Conservation (phyloP, 2,329 filamentous ascomycete species). For the Fulvia fulva region DNA sequence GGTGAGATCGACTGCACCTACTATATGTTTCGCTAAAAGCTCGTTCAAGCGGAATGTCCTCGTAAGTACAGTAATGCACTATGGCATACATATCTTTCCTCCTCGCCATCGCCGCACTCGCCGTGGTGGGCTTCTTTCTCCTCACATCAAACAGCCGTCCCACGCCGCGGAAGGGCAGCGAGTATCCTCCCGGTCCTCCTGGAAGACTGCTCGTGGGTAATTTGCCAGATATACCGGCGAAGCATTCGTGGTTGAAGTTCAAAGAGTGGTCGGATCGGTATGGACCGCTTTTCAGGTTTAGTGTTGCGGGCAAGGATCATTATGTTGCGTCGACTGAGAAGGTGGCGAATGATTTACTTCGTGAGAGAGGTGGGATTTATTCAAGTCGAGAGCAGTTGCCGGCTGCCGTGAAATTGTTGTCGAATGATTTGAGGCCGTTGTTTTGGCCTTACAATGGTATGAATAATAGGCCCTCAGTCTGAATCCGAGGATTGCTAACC, state of each 20-base stretch:
- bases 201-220: constrained; percentile 34
- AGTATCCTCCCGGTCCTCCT: constrained; percentile 11
- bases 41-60: not conserved
- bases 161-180: not conserved
- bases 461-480: not conserved
- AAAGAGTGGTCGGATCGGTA: constrained; percentile 35
- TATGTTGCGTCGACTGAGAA: constrained; percentile 40
- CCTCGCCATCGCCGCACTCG: not conserved
- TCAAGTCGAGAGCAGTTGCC: constrained; percentile 36
- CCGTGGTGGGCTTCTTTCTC: not conserved
- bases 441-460: constrained; percentile 7
- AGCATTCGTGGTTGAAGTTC: constrained; percentile 43
- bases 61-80: no score
- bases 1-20: no score
- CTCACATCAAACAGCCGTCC: not conserved
- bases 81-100: not conserved
- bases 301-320: constrained; percentile 40
- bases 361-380: constrained; percentile 40
- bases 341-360: constrained; percentile 42
- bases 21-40: not conserved
- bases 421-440: constrained; percentile 12
- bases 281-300: constrained; percentile 43
- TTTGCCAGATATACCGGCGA: constrained; percentile 33
- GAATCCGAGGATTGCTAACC: not conserved
- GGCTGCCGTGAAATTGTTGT: constrained; percentile 35